A percentile compares a stretch with the other conserved stretches of the same genome.
Conservation (phyloP, 768 basidiomycete species). For the Rhizopogon rudus region DNA sequence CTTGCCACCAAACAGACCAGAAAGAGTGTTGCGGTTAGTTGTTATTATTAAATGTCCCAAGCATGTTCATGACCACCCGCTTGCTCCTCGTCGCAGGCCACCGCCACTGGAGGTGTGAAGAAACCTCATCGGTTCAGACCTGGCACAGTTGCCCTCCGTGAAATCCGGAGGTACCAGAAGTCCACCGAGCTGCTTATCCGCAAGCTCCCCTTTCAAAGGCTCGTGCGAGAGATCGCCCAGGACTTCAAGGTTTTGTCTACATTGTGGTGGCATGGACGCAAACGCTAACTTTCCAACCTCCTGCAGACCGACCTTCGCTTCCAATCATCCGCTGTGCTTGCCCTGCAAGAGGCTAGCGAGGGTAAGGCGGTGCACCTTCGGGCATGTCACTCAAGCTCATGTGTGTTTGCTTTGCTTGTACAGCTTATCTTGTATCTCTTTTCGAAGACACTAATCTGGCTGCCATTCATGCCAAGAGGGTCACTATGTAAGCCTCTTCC, state of each 20-base stretch:
- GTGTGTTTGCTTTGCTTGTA: slow-evolving; percentile 11
- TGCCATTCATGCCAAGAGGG: slow-evolving; percentile 77
- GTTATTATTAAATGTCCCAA: not conserved
- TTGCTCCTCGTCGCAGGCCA: slow-evolving; percentile 35
- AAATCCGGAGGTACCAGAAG: slow-evolving; percentile 82
- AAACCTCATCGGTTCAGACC: slow-evolving; percentile 82
- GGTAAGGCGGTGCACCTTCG: slow-evolving; percentile 10
- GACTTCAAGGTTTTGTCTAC: slow-evolving; percentile 66
- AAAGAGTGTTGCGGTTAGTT: slow-evolving; percentile 25
- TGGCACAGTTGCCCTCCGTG: slow-evolving; percentile 81
- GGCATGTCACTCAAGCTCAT: not conserved
- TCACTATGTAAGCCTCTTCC: slow-evolving; percentile 48
- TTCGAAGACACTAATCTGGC: slow-evolving; percentile 77
- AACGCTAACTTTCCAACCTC: not conserved
- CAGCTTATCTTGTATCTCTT: slow-evolving; percentile 61
- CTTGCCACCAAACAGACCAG: slow-evolving; percentile 68
- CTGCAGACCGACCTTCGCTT: slow-evolving; percentile 69
- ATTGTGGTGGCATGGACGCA: not conserved
- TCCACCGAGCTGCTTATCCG: slow-evolving; percentile 79
- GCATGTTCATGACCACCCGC: not conserved
- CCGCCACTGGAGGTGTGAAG: slow-evolving; percentile 83
- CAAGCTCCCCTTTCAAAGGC: slow-evolving; percentile 83
- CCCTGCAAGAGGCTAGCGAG: slow-evolving; percentile 79
- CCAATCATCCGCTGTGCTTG: slow-evolving; percentile 83
- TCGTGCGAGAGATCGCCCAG: slow-evolving; percentile 83